A percentile compares a stretch with the other conserved stretches of the same genome.
Evolutionary conservation across 345 rosid genomes (phyloP).

Genomic region (Laguncularia racemosa): DNA sequence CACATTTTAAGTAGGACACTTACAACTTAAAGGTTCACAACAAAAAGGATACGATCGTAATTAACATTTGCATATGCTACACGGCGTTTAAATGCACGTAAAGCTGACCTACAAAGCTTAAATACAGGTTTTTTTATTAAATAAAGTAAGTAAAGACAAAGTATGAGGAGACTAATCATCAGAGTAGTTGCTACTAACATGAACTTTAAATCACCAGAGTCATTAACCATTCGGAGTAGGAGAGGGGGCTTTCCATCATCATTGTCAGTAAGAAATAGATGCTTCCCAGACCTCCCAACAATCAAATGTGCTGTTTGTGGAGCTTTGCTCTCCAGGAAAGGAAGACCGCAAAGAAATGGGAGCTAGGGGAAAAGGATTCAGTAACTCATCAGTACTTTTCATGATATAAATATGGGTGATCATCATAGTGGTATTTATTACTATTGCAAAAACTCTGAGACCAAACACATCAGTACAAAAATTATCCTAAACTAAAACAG

Average conservation of each 20-base stretch:
- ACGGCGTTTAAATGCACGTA: slow-evolving; percentile 74
- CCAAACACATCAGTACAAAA: no score
- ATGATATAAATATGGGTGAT: slow-evolving; percentile 2
- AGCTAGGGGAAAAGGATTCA: slow-evolving; percentile 30
- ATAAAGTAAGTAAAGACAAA: slow-evolving; percentile 1
- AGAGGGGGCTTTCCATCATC: slow-evolving; percentile 78
- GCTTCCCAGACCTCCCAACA: slow-evolving; percentile 89
- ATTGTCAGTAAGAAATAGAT: slow-evolving; percentile 76
- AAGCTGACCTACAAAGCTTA: slow-evolving; percentile 61
- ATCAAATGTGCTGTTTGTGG: slow-evolving; percentile 79
- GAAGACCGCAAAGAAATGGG: slow-evolving; percentile 87
- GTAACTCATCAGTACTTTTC: no score
- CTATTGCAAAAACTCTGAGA: no score
- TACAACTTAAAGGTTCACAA: slow-evolving; percentile 9
- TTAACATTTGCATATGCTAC: slow-evolving; percentile 90
- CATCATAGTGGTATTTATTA: background rate
- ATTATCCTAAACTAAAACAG: no score
- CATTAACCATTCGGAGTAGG: slow-evolving; percentile 82
- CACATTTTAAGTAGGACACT: slow-evolving; percentile 4
- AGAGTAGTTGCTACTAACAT: slow-evolving; percentile 36
- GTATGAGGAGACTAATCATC: slow-evolving; percentile 1
- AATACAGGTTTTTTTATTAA: slow-evolving; percentile 11
- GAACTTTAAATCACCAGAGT: slow-evolving; percentile 59
- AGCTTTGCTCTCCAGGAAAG: slow-evolving; percentile 84
- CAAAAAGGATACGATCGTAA: slow-evolving; percentile 74